Conservation (phyloP, 495 filamentous ascomycete genomes). For the Aspergillus homomorphus region DNA sequence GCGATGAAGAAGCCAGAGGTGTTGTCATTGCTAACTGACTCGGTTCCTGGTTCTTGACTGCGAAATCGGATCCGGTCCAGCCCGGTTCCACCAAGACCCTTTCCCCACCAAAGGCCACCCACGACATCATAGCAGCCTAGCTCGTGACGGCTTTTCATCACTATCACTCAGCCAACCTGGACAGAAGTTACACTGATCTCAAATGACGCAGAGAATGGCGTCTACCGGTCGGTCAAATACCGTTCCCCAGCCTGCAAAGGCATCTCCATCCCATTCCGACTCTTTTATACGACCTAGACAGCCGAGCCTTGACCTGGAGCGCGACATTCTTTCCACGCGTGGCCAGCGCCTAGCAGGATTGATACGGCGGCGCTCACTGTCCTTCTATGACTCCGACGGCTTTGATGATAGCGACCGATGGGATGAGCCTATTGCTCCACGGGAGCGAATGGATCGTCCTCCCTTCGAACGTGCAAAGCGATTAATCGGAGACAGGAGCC, state of each 20-base stretch:
- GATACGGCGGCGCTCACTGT: constrained; percentile 30
- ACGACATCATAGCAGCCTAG: neutral
- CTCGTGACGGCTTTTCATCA: too few species aligned
- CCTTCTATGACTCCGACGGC: constrained; percentile 22
- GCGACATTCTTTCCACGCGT: constrained; percentile 37
- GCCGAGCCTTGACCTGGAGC: constrained; percentile 32
- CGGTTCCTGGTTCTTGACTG: neutral
- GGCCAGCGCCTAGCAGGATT: constrained; percentile 31
- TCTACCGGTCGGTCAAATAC: constrained; percentile 10
- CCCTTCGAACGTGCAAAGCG: constrained; percentile 16
- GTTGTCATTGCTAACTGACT: neutral
- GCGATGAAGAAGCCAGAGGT: too few species aligned
- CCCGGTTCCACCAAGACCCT: neutral
- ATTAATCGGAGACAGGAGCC: constrained; percentile 36
- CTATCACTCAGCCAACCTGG: too few species aligned
- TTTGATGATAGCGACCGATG: constrained; percentile 16
- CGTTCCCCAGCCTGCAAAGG: constrained; percentile 5
- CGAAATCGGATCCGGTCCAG: neutral
- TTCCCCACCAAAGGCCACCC: neutral
- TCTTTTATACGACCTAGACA: constrained; percentile 25
- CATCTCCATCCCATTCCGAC: constrained; percentile 19
- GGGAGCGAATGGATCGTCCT: constrained; percentile 17
- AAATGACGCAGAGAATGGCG: constrained; percentile 3
- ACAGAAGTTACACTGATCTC: neutral
- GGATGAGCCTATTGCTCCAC: constrained; percentile 18